These are phyloP conservation scores for Calonectria hawksworthii DNA, from an alignment of 2,329 filamentous ascomycete species.

Conservation along the genomic window DNA sequence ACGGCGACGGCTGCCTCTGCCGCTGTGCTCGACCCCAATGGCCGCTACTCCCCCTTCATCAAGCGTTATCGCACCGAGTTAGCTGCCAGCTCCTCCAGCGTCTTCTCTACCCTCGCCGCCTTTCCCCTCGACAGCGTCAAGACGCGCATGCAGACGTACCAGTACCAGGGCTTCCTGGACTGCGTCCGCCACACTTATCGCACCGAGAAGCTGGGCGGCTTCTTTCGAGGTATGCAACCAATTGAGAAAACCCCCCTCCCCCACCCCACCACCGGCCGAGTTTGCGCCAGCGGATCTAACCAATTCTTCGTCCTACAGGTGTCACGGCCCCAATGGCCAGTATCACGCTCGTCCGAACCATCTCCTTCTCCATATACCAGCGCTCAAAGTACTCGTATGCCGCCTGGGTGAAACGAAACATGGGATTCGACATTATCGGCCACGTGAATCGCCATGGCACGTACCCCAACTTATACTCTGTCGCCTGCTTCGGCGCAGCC, in stretches of 20 bases:
- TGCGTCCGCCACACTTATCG: slow-evolving; percentile 83
- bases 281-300: slow-evolving; percentile 29
- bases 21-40: slow-evolving; percentile 21
- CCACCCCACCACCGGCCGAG: not conserved
- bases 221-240: slow-evolving; percentile 79
- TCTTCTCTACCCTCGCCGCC: slow-evolving; percentile 83
- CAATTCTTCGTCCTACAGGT: slow-evolving; percentile 58
- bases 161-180: slow-evolving; percentile 80
- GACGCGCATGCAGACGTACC: slow-evolving; percentile 90
- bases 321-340: slow-evolving; percentile 85
- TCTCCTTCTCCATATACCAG: slow-evolving; percentile 86
- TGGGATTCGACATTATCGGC: slow-evolving; percentile 78
- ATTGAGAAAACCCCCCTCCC: slow-evolving; percentile 9
- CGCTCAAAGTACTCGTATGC: slow-evolving; percentile 81
- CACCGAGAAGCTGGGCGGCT: slow-evolving; percentile 79
- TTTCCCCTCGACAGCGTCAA: slow-evolving; percentile 93
- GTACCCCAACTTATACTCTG: slow-evolving; percentile 79
- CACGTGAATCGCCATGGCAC: slow-evolving; percentile 79
- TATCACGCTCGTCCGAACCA: slow-evolving; percentile 82
- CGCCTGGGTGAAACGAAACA: slow-evolving; percentile 76
- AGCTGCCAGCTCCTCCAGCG: slow-evolving; percentile 81
- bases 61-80: slow-evolving; percentile 87
- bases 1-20: slow-evolving; percentile 39
- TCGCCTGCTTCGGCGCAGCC: slow-evolving; percentile 82
- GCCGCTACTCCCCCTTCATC: slow-evolving; percentile 63